Conservation (phyloP, 106 monocot species). For the Acanthochlamys bracteata region DNA sequence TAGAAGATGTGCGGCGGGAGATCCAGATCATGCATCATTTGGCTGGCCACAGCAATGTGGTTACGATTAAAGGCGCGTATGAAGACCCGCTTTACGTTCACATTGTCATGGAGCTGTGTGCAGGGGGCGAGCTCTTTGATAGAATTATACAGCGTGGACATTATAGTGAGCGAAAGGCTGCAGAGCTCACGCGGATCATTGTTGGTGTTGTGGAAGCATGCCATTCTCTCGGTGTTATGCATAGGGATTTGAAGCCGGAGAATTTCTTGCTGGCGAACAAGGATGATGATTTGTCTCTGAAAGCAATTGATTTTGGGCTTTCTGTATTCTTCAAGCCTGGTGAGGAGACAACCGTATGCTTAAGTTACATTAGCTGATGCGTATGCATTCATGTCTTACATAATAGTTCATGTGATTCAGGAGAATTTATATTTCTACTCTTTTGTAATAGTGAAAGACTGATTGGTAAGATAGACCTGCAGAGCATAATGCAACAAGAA, state of each 20-base stretch:
- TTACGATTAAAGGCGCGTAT: slow-evolving; percentile 52
- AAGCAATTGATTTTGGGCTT: slow-evolving; percentile 63
- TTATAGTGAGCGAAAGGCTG: slow-evolving; percentile 52
- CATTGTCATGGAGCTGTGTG: slow-evolving; percentile 67
- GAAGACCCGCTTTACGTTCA: slow-evolving; percentile 49
- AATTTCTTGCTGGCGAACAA: slow-evolving; percentile 51
- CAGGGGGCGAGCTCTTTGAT: slow-evolving; percentile 59
- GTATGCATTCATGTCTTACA: too few species aligned
- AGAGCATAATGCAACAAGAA: too few species aligned
- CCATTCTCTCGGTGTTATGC: slow-evolving; percentile 67
- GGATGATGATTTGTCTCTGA: slow-evolving; percentile 50
- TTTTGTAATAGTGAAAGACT: too few species aligned
- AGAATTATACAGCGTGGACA: slow-evolving; percentile 60
- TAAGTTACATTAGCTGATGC: neutral
- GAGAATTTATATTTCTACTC: too few species aligned
- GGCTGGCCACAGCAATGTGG: slow-evolving; percentile 51
- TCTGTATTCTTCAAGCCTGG: slow-evolving; percentile 77
- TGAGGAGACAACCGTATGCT: slow-evolving; percentile 8
- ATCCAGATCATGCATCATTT: slow-evolving; percentile 76
- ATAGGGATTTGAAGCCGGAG: slow-evolving; percentile 68
- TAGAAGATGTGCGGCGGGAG: slow-evolving; percentile 62
- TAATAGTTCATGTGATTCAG: too few species aligned
- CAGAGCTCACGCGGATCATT: slow-evolving; percentile 41
- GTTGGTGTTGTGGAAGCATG: slow-evolving; percentile 56
- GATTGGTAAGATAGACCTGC: too few species aligned